Base-by-base conservation (phyloP, 352 stramenopile genomes). In the Albugo candida region DNA sequence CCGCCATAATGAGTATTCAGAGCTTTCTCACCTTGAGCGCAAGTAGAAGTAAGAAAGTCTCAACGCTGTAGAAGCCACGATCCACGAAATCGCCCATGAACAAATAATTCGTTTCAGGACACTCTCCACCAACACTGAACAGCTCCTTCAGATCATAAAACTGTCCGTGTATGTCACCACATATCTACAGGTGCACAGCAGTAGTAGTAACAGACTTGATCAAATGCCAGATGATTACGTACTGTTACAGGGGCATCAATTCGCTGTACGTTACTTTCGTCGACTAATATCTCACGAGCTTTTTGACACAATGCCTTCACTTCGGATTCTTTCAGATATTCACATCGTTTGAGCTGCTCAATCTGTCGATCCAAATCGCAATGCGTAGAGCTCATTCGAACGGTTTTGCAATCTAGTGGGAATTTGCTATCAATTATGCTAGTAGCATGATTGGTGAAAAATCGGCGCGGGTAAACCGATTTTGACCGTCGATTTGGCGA, bases 1-100 rank as follows among this genome's bases (percentile, higher is more conserved):
- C 20, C 37, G 17, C 48, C 43, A 8, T 35, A 3, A 21, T 52
- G 11, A 54, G 20, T 21, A 8, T 49, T 5, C 27, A 37, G 13
- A 37, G 38, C 45, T 31, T n/a, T 13, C 17, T 31, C 24, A 98
- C 94, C 67, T 99, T 99, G 5, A 99, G 72, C 5, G 93, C 92
- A 5, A 99, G 70, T 5, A 99, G 68, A 38, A 99, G 64, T 13
- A 98, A 53, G 56, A 99, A 98, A 8, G 95, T 99, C 66, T 99
- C 96, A 10, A 99, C 93, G 61, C 81, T 97, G 70, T 99, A 99
- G 61, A 97, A 98, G 10, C 96, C 96, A 39, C 96, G 83, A 63
- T 99, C 96, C 38, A 99, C 96, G 66, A 99, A 99, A 64, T 99
- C 96, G 18, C 96, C 96, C 61, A 99, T 89, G 64, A 99, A 99